phyloP scores from a whole-genome alignment of 2,329 filamentous ascomycete genomes.

The Nemania sp. region DNA sequence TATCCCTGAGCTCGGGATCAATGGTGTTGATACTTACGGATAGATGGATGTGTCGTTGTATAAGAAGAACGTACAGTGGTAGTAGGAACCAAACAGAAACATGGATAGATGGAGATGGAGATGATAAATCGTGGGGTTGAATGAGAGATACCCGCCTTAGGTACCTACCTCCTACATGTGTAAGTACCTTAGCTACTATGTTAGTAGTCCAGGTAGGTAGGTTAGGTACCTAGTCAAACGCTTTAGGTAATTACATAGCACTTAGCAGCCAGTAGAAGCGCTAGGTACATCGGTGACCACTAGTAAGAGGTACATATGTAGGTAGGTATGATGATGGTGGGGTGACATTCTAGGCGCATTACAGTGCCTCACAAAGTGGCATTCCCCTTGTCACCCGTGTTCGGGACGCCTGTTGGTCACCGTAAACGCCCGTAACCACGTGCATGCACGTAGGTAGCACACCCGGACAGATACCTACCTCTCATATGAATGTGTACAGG shows the following conservation, averaged over 20 bases:
- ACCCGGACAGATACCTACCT: too few relatives aligned
- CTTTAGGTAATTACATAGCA: too few relatives aligned
- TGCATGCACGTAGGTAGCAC: background rate
- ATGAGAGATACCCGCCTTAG: constrained; percentile 1
- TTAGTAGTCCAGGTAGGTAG: too few relatives aligned
- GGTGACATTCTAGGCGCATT: background rate
- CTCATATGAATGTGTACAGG: too few relatives aligned
- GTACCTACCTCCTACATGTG: too few relatives aligned
- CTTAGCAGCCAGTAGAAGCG: too few relatives aligned
- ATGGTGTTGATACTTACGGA: constrained; percentile 11
- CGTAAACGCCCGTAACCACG: constrained; percentile 8
- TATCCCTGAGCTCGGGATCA: background rate
- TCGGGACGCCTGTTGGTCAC: constrained; percentile 3
- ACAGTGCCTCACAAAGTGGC: background rate
- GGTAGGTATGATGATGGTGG: background rate
- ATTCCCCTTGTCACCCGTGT: background rate
- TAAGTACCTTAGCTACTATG: background rate
- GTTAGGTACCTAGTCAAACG: too few relatives aligned
- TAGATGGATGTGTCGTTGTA: constrained; percentile 5
- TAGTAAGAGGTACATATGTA: too few relatives aligned
- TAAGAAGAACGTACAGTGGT: background rate
- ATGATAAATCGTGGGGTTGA: constrained; percentile 42
- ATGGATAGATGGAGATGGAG: constrained; percentile 14
- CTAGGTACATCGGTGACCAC: too few relatives aligned
- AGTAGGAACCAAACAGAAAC: constrained; percentile 19